Conservation (phyloP, 768 basidiomycete species). For the Chalciporus sphaerocephalus region DNA sequence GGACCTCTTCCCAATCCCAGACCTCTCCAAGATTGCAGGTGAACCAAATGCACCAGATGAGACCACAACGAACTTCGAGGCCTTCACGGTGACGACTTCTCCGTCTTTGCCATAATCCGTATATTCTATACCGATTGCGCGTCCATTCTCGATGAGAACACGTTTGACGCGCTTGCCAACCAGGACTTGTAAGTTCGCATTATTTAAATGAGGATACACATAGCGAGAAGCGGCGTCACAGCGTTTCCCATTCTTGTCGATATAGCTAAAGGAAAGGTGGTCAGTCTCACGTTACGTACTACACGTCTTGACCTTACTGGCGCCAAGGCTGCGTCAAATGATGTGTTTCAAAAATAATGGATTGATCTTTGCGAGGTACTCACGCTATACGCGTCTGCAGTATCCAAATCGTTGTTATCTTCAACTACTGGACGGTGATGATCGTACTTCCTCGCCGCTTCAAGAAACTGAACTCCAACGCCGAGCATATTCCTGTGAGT, state of each 20-base stretch:
- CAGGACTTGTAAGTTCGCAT: conserved; percentile 23
- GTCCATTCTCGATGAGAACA: conserved; percentile 33
- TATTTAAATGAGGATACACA: conserved; percentile 27
- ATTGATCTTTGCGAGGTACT: too few relatives aligned
- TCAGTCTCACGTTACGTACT: too few relatives aligned
- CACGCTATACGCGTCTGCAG: conserved; percentile 23
- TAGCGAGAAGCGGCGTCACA: conserved; percentile 27
- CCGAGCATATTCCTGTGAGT: conserved; percentile 12
- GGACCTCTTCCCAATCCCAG: conserved; percentile 36
- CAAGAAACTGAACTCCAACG: conserved; percentile 41
- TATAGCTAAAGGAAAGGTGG: too few relatives aligned
- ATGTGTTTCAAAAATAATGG: too few relatives aligned
- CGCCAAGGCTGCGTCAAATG: too few relatives aligned
- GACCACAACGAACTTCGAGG: conserved; percentile 35
- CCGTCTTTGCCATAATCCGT: conserved; percentile 20
- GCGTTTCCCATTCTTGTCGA: conserved; percentile 30
- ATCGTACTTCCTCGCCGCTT: conserved; percentile 45
- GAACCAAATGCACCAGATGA: conserved; percentile 41
- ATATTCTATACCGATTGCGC: conserved; percentile 38
- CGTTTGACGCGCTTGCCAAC: too few relatives aligned
- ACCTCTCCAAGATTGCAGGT: conserved; percentile 52
- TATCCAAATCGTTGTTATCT: too few relatives aligned
- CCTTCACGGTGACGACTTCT: conserved; percentile 20
- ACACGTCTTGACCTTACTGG: too few relatives aligned
- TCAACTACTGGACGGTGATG: conserved; percentile 39